These are phyloP conservation scores for Geotrichum europaeum DNA, from an alignment of 1,139 yeast genomes.

Conservation along the genomic window DNA sequence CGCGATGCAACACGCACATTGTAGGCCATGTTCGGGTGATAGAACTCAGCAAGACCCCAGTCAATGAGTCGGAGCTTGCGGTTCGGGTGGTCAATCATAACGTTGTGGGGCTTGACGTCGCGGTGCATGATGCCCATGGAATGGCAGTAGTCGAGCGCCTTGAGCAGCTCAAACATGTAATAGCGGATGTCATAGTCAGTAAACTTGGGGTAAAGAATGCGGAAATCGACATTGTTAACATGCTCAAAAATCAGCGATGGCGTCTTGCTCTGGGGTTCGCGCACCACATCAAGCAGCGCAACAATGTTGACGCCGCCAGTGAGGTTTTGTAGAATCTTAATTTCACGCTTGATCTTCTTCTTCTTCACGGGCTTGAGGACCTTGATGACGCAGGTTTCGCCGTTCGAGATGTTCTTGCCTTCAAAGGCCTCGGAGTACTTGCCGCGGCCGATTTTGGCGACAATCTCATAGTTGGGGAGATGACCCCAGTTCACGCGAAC, in stretches of 20 bases:
- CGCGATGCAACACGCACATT: conserved; percentile 98
- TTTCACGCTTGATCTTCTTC: conserved; percentile 93
- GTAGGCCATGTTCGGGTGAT: conserved; percentile 90
- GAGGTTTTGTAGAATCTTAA: conserved; percentile 83
- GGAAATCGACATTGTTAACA: conserved; percentile 83
- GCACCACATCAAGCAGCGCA: conserved; percentile 73
- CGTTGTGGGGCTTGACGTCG: conserved; percentile 97
- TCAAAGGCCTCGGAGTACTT: conserved; percentile 95
- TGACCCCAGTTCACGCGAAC: conserved; percentile 53
- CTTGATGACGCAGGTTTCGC: conserved; percentile 62
- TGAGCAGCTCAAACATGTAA: conserved; percentile 82
- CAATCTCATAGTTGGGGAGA: conserved; percentile 78
- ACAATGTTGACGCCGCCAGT: conserved; percentile 84
- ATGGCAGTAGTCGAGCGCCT: conserved; percentile 89
- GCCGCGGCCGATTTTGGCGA: conserved; percentile 91
- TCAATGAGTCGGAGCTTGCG: conserved; percentile 76
- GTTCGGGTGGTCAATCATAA: conserved; percentile 88
- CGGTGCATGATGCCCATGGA: conserved; percentile 98
- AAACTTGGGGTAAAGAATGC: conserved; percentile 87
- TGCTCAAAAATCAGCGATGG: conserved; percentile 93
- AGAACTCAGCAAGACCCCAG: conserved; percentile 98
- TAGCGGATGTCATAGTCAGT: conserved; percentile 75
- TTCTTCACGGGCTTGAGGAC: conserved; percentile 95
- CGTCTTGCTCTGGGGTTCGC: conserved; percentile 85
- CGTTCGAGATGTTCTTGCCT: conserved; percentile 52